phyloP scores from a whole-genome alignment of 768 basidiomycete genomes.

The Agrocybe pediades region DNA sequence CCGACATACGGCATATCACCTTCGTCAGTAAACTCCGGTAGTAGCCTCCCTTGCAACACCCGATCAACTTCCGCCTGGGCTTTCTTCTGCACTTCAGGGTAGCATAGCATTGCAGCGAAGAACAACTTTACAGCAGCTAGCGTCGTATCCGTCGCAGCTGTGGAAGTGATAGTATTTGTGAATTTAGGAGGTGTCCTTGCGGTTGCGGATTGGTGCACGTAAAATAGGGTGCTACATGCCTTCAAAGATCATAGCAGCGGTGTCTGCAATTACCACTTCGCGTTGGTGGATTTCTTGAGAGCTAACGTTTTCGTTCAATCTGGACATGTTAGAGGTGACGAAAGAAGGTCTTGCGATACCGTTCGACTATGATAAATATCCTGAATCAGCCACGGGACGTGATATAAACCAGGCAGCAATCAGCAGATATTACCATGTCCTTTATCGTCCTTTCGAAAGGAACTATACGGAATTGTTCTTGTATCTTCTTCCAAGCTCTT shows the following conservation, averaged over 20 bases:
- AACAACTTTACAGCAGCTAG: slow-evolving; percentile 29
- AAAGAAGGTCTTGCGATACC: too few relatives aligned
- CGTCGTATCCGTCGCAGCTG: slow-evolving; percentile 30
- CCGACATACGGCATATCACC: slow-evolving; percentile 38
- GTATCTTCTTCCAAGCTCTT: slow-evolving; percentile 37
- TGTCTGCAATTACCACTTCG: too few relatives aligned
- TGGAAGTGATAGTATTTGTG: slow-evolving; percentile 4
- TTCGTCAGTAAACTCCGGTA: slow-evolving; percentile 40
- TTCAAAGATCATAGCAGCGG: not conserved
- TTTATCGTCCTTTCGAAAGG: slow-evolving; percentile 33
- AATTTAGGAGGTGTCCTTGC: too few relatives aligned
- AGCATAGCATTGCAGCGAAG: slow-evolving; percentile 38
- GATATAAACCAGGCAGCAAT: not conserved
- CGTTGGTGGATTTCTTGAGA: too few relatives aligned
- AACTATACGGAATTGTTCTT: slow-evolving; percentile 34
- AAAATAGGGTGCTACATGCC: not conserved
- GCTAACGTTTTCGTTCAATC: too few relatives aligned
- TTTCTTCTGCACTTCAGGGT: slow-evolving; percentile 37
- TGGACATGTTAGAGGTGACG: too few relatives aligned
- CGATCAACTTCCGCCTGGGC: slow-evolving; percentile 40
- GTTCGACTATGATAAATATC: not conserved
- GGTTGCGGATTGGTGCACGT: not conserved
- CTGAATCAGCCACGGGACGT: not conserved
- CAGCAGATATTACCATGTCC: slow-evolving; percentile 18
- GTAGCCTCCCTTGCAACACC: slow-evolving; percentile 35